Evolutionary conservation across 176 grass and related monocot genomes (phyloP).

Genomic region (Tillandsia leiboldiana): DNA sequence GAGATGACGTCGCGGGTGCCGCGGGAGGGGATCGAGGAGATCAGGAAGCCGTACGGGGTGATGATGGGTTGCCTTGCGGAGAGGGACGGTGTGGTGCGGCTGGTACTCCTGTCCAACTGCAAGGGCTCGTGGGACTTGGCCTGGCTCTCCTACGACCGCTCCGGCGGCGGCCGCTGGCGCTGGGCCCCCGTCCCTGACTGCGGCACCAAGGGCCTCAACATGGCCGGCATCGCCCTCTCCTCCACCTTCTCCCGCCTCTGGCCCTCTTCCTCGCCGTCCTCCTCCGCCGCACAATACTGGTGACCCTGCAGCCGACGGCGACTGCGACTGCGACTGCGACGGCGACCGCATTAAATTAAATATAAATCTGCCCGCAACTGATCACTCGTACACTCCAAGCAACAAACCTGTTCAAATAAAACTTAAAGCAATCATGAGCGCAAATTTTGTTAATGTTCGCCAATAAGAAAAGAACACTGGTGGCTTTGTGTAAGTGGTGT

Average conservation of each 20-base stretch:
- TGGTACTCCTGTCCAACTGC: constrained; percentile 86
- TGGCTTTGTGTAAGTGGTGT: too few relatives aligned
- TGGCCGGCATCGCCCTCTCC: constrained; percentile 93
- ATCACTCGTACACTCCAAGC: too few relatives aligned
- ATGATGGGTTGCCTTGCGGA: constrained; percentile 88
- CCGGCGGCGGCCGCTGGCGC: constrained; percentile 28
- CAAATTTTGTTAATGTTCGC: too few relatives aligned
- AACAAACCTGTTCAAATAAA: too few relatives aligned
- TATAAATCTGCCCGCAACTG: too few relatives aligned
- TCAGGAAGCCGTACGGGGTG: constrained; percentile 58
- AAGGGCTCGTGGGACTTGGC: constrained; percentile 69
- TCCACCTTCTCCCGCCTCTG: constrained; percentile 87
- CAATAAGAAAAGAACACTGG: too few relatives aligned
- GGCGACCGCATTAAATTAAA: too few relatives aligned
- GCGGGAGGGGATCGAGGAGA: constrained; percentile 45
- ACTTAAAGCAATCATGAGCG: too few relatives aligned
- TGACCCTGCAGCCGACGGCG: too few relatives aligned
- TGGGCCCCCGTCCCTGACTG: constrained; percentile 90
- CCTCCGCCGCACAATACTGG: too few relatives aligned
- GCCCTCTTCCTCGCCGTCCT: constrained; percentile 7
- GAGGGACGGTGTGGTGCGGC: constrained; percentile 61
- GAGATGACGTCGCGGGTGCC: constrained; percentile 46
- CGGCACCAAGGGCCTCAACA: constrained; percentile 79
- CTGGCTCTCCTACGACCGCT: constrained; percentile 74
- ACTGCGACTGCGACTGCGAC: too few relatives aligned